Conservation (phyloP, 345 rosid genomes). For the Hibiscus trionum region DNA sequence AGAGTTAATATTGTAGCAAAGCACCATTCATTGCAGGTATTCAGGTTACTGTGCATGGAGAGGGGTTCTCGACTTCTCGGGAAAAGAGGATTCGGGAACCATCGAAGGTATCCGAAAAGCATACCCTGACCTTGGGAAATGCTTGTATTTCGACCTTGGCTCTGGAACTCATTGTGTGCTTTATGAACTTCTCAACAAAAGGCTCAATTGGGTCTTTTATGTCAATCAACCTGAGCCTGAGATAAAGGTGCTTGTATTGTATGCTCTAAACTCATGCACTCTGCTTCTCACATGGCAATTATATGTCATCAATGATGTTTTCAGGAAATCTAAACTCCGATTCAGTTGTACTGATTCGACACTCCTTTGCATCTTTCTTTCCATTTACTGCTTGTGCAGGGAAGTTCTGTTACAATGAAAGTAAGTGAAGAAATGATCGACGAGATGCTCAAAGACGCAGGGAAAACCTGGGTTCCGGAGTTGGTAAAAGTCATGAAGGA, state of each 20-base stretch:
- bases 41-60: slow-evolving; percentile 85
- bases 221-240: slow-evolving; percentile 64
- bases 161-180: slow-evolving; percentile 43
- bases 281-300: not conserved
- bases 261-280: not conserved
- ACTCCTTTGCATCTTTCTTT: no score
- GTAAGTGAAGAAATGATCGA: slow-evolving; percentile 47
- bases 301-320: not conserved
- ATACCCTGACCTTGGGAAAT: slow-evolving; percentile 63
- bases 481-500: slow-evolving; percentile 48
- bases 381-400: slow-evolving; percentile 21
- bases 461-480: slow-evolving; percentile 58
- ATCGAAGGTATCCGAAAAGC: slow-evolving; percentile 32
- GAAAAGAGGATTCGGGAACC: slow-evolving; percentile 39
- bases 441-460: slow-evolving; percentile 56
- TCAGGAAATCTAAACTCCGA: no score
- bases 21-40: slow-evolving; percentile 33
- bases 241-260: slow-evolving; percentile 35
- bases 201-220: slow-evolving; percentile 79
- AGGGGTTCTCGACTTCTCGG: slow-evolving; percentile 65
- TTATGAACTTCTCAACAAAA: slow-evolving; percentile 49
- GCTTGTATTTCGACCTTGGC: slow-evolving; percentile 55
- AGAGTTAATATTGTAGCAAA: no score
- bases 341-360: no score
- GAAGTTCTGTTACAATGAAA: slow-evolving; percentile 61